Base-by-base conservation (phyloP, 768 basidiomycete species). In the Glaciozyma antarctica region DNA sequence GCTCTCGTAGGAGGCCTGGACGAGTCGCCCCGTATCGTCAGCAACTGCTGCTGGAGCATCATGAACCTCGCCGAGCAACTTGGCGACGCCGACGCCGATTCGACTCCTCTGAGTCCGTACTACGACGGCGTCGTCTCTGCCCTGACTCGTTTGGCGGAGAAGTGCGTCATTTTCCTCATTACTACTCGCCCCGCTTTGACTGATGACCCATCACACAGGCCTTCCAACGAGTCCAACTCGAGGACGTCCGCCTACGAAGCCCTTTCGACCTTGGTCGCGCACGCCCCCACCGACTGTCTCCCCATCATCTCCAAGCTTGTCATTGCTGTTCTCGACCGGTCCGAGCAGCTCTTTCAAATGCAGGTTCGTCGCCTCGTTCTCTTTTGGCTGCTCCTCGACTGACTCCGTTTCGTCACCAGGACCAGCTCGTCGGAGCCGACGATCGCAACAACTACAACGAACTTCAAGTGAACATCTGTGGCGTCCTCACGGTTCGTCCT, bases 401-500 rank as follows among this genome's bases (percentile, higher is more conserved):
- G 28, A 4, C 15, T 24, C 47, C 66, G 16, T 28, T 5, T 24
- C 45, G 15, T 22, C 10, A 67, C 45, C 51, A 69, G 68, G 90
- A 88, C 76, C 93, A 98, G 78, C 87, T 98, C 63, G 80, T 99
- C 47, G 95, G 95, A 52, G 81, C 86, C 22, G 95, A 99, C 77
- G 95, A 99, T 75, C 86, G 90, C 68, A 93, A 92, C 78, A 99
- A 95, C 79, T 95, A 94, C 92, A 95, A 95, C 74, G 94, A 99
- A 76, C 81, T 99, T 30, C 93, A 95, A 76, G 87, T 90, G 78
- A 95, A 94, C 78, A 82, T 97, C 72, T 95, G 92, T 76, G 85
- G 87, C 70, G 88, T 95, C 55, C 81, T 89, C 60, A 88, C 90
- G 61, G 90, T 90, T 74, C 75, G 88, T 79, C 30, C 7, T 38